Evolutionary conservation across 441 rosid genomes (phyloP).

Genomic region (Pelargonium myrrhifolium): DNA sequence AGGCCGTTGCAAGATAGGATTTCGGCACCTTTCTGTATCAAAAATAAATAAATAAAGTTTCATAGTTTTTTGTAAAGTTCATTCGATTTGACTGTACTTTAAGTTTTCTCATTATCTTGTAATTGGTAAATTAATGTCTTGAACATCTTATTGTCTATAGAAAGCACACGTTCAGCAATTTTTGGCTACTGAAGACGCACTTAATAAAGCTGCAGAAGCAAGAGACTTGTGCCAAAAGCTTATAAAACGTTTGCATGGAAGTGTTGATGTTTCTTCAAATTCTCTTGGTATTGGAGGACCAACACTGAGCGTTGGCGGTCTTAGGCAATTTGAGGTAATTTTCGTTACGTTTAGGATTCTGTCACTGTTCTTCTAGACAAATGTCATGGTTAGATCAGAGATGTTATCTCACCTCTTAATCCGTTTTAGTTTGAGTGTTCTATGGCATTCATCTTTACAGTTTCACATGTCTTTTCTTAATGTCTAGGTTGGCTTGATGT

Average conservation of each 20-base stretch:
- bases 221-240: constrained; percentile 63
- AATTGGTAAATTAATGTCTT: constrained; percentile 8
- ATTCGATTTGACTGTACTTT: neutral
- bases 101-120: neutral
- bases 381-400: neutral
- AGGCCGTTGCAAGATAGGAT: too few relatives aligned
- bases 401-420: neutral
- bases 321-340: constrained; percentile 75
- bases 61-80: constrained; percentile 2
- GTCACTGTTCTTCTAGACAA: neutral
- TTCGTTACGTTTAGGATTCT: neutral
- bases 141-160: constrained; percentile 33
- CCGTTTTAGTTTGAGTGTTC: neutral
- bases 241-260: constrained; percentile 64
- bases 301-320: constrained; percentile 34
- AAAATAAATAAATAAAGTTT: too few relatives aligned
- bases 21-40: too few relatives aligned
- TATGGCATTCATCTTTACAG: neutral
- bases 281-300: constrained; percentile 20
- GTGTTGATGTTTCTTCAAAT: constrained; percentile 51
- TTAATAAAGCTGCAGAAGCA: constrained; percentile 85
- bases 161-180: constrained; percentile 95
- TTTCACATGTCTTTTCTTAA: neutral
- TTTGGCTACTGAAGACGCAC: constrained; percentile 86
- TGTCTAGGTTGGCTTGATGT: neutral